phyloP scores from a whole-genome alignment of 2,329 filamentous ascomycete genomes.

The Pezicula radicicola region DNA sequence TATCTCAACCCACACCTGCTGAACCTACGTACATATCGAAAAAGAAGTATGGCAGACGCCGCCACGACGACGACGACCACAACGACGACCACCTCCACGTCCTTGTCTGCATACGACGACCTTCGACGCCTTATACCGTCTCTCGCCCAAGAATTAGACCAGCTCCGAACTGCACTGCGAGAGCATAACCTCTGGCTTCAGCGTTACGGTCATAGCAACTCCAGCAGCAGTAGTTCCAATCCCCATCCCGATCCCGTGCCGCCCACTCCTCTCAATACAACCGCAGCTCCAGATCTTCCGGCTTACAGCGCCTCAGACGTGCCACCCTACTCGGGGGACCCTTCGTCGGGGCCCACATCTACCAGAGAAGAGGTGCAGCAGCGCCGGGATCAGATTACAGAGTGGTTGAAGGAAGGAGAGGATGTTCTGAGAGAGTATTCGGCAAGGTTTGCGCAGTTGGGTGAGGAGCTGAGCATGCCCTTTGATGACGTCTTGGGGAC shows the following conservation, averaged over 20 bases:
- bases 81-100: too few relatives aligned
- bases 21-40: background rate
- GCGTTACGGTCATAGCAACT: background rate
- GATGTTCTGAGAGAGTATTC: slow-evolving; percentile 29
- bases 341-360: background rate
- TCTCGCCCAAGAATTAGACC: background rate
- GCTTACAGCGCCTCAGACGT: background rate
- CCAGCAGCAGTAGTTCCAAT: background rate
- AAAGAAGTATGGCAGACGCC: too few relatives aligned
- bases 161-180: background rate
- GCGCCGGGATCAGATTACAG: background rate
- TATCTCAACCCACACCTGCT: too few relatives aligned
- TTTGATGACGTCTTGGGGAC: slow-evolving; percentile 28
- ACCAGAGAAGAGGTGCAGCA: background rate
- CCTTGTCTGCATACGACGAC: background rate
- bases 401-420: background rate
- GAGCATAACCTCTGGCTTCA: background rate
- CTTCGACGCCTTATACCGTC: background rate
- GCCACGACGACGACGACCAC: too few relatives aligned
- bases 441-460: slow-evolving; percentile 26
- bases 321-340: background rate
- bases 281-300: background rate
- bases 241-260: background rate
- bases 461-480: slow-evolving; percentile 21
- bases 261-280: background rate